These are phyloP conservation scores for Didymella lethalis DNA, from an alignment of 2,329 filamentous ascomycete species.

Conservation along the genomic window DNA sequence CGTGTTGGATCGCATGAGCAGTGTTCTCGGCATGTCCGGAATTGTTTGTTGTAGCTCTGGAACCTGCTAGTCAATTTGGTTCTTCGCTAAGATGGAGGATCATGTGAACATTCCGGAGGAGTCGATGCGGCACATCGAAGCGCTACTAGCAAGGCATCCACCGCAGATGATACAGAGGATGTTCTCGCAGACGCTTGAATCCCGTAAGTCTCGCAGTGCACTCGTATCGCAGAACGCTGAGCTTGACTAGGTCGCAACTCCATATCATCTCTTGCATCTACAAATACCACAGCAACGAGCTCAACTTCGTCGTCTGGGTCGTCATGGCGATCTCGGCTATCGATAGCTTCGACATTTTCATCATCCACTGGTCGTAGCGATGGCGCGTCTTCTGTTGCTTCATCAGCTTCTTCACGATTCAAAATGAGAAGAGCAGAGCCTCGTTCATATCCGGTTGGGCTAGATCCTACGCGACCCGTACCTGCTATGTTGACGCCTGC, in stretches of 20 bases:
- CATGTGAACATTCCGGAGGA: conserved; percentile 47
- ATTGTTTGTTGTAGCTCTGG: conserved; percentile 15
- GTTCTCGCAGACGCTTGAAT: conserved; percentile 49
- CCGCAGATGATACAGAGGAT: conserved; percentile 49
- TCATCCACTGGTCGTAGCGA: conserved; percentile 41
- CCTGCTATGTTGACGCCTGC: conserved; percentile 40
- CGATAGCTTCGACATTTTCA: conserved; percentile 45
- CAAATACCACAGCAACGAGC: conserved; percentile 39
- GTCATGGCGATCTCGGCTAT: conserved; percentile 46
- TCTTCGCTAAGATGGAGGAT: conserved; percentile 44
- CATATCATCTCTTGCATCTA: conserved; percentile 45
- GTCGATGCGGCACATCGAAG: conserved; percentile 50
- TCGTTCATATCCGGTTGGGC: conserved; percentile 45
- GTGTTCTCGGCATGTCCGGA: conserved; percentile 33
- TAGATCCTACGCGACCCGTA: conserved; percentile 45
- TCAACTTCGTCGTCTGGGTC: conserved; percentile 43
- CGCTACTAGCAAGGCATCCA: conserved; percentile 45
- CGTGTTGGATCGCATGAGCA: conserved; percentile 16
- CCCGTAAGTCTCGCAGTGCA: conserved; percentile 36
- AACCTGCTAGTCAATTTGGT: conserved; percentile 24
- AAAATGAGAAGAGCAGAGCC: conserved; percentile 42
- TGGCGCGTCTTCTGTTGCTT: conserved; percentile 40
- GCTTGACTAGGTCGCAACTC: conserved; percentile 44
- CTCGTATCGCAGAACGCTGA: conserved; percentile 27
- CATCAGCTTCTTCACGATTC: conserved; percentile 43